Conservation (phyloP, 2,329 filamentous ascomycete species). For the Pseudogymnoascus sp. region DNA sequence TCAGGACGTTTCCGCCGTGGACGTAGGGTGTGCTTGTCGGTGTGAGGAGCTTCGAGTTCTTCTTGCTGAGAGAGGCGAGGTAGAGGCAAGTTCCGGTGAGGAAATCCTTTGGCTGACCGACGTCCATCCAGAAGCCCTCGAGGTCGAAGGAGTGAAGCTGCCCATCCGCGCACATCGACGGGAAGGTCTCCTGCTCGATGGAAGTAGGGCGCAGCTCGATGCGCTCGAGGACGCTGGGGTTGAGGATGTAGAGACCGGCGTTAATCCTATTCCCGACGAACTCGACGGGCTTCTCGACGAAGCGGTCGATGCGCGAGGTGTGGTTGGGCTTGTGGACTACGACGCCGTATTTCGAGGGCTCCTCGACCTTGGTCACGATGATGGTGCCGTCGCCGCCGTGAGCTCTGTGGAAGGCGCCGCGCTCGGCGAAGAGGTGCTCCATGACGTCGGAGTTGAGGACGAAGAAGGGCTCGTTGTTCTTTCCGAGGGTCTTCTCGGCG, state of each 20-base stretch:
- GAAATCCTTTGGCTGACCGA: constrained; percentile 98
- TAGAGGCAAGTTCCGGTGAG: constrained; percentile 93
- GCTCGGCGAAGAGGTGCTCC: constrained; percentile 87
- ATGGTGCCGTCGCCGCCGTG: constrained; percentile 97
- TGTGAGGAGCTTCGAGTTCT: constrained; percentile 76
- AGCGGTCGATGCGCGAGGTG: constrained; percentile 87
- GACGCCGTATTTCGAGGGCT: constrained; percentile 98
- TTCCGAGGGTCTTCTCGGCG: constrained; percentile 82
- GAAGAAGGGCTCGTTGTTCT: constrained; percentile 94
- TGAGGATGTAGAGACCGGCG: constrained; percentile 95
- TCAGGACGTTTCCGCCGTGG: constrained; percentile 89
- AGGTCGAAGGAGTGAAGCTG: constrained; percentile 93
- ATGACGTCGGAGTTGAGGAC: constrained; percentile 98
- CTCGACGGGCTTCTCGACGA: constrained; percentile 98
- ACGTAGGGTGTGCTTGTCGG: constrained; percentile 71
- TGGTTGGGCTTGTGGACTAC: constrained; percentile 95
- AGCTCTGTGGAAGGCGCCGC: constrained; percentile 83
- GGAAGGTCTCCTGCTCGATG: constrained; percentile 99
- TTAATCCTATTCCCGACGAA: constrained; percentile 99
- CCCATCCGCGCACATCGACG: constrained; percentile 81
- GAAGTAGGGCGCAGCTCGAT: constrained; percentile 96
- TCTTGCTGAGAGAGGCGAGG: constrained; percentile 86
- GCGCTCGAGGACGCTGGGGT: constrained; percentile 80
- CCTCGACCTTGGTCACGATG: constrained; percentile 97
- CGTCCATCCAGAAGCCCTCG: constrained; percentile 99